Conservation (phyloP, 345 rosid genomes). For the Mallotus nudiflorus region DNA sequence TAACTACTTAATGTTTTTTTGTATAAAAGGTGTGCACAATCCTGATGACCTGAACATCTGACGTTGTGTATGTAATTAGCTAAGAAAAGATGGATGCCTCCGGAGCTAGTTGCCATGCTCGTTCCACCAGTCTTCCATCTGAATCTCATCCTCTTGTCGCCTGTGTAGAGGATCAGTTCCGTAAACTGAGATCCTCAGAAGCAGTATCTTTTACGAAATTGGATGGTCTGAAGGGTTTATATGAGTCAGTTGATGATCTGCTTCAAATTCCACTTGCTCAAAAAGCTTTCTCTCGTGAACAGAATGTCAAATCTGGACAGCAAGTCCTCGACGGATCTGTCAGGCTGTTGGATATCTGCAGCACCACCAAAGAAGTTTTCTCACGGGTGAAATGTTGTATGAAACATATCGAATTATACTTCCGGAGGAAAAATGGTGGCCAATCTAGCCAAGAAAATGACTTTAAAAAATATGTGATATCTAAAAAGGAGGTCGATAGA, state of each 20-base stretch:
- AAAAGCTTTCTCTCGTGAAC: neutral
- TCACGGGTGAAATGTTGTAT: neutral
- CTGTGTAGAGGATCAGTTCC: conserved; percentile 32
- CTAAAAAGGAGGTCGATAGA: neutral
- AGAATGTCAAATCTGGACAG: too few species aligned
- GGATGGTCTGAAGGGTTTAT: neutral
- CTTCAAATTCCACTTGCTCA: neutral
- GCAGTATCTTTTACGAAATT: neutral
- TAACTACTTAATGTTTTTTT: too few species aligned
- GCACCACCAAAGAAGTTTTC: neutral
- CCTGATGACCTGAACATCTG: too few species aligned
- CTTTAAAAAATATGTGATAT: neutral
- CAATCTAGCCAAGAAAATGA: neutral
- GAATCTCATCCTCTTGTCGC: conserved; percentile 30
- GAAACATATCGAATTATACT: neutral
- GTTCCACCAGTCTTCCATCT: conserved; percentile 42
- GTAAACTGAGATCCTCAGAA: conserved; percentile 23
- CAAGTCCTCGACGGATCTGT: neutral
- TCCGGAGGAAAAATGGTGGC: neutral
- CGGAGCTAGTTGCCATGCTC: neutral
- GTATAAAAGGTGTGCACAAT: too few species aligned
- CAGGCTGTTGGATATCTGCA: neutral
- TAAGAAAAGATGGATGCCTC: neutral
- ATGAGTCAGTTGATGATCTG: neutral
- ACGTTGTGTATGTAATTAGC: too few species aligned